These are phyloP conservation scores for Globisporangium parvum DNA, from an alignment of 352 stramenopile species.

Conservation along the genomic window DNA sequence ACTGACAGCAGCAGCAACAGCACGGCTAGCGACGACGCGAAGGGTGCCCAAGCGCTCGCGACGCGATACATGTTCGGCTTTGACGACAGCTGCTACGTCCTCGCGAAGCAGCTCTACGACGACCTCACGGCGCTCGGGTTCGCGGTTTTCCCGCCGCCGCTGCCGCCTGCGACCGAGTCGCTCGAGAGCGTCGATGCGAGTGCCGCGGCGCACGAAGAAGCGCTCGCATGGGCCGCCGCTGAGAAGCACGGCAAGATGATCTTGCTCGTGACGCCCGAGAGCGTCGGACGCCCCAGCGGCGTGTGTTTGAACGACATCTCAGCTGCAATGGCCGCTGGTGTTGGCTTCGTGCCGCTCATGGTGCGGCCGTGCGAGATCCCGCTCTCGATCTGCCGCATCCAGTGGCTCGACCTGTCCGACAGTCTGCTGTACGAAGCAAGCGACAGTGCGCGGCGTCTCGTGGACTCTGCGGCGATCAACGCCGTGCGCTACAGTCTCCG, in stretches of 20 bases:
- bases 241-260: conserved; percentile 67
- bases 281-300: conserved; percentile 53
- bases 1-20: background rate
- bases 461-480: conserved; percentile 30
- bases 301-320: conserved; percentile 74
- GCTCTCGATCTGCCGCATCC: conserved; percentile 74
- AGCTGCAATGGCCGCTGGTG: conserved; percentile 52
- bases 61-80: conserved; percentile 67
- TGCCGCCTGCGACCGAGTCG: conserved; percentile 5
- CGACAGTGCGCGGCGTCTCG: conserved; percentile 4
- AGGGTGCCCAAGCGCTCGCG: conserved; percentile 1
- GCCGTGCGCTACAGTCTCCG: conserved; percentile 42
- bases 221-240: conserved; percentile 44
- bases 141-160: conserved; percentile 27
- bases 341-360: conserved; percentile 71
- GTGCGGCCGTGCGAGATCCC: conserved; percentile 71
- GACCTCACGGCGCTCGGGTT: conserved; percentile 47
- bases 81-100: conserved; percentile 48
- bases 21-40: background rate
- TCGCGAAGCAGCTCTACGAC: conserved; percentile 43
- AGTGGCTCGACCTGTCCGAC: conserved; percentile 76
- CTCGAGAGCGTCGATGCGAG: conserved; percentile 9
- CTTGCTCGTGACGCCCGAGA: conserved; percentile 62
- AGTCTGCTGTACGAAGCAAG: conserved; percentile 41
- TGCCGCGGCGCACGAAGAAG: conserved; percentile 32